phyloP scores from a whole-genome alignment of 2,329 filamentous ascomycete species.

The Sporothrix mexicana region DNA sequence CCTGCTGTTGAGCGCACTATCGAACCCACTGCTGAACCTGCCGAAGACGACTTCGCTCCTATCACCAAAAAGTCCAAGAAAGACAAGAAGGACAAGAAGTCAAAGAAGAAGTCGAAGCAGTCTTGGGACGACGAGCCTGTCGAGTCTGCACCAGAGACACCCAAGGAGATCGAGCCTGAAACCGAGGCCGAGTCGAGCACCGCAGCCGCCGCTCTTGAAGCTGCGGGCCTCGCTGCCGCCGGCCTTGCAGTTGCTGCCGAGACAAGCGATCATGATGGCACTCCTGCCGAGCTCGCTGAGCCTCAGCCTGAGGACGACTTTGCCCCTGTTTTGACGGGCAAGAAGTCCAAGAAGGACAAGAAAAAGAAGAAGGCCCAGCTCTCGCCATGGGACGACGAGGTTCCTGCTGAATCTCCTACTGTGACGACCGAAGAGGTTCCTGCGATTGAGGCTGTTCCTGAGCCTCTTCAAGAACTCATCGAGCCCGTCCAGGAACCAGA shows the following conservation, averaged over 20 bases:
- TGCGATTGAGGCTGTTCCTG: not conserved
- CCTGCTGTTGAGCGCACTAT: not conserved
- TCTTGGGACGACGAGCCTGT: conserved; percentile 12
- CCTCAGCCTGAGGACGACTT: conserved; percentile 5
- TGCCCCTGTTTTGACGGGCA: not conserved
- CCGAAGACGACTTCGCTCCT: conserved; percentile 7
- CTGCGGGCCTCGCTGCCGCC: conserved; percentile 17
- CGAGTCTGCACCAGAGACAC: not conserved
- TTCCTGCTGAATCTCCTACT: not conserved
- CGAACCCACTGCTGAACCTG: not conserved
- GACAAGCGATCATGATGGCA: not conserved
- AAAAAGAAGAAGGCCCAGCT: conserved; percentile 24
- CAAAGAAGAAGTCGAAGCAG: conserved; percentile 37
- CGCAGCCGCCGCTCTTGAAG: not conserved
- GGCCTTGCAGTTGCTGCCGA: not conserved
- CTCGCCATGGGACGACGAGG: not conserved
- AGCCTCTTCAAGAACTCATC: not conserved
- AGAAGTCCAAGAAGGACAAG: conserved; percentile 12
- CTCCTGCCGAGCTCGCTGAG: not conserved
- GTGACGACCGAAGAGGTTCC: not conserved
- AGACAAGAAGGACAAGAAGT: conserved; percentile 37
- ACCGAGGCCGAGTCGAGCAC: not conserved
- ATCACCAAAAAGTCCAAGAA: conserved; percentile 47
- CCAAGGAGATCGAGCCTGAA: conserved; percentile 5
- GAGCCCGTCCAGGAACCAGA: conserved; percentile 4